A percentile compares a stretch with the other conserved stretches of the same genome.
Evolutionary conservation across 805 yeast genomes (phyloP).

Genomic region (Tetrapisispora fleetii): DNA sequence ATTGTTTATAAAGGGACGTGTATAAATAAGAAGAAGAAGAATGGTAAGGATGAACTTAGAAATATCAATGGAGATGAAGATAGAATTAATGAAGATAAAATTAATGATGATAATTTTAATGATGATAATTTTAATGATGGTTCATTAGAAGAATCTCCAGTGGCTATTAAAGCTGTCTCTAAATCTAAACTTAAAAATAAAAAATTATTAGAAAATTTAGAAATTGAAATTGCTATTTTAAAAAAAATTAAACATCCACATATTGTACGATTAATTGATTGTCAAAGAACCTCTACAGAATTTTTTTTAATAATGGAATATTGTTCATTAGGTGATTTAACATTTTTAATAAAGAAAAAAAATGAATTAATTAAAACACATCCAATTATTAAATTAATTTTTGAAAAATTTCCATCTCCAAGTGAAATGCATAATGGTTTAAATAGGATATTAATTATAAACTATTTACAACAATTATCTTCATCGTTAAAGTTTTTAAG

Average conservation of each 20-base stretch:
- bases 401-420: slow-evolving; percentile 79
- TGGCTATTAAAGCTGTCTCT: slow-evolving; percentile 84
- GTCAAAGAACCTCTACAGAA: slow-evolving; percentile 64
- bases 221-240: slow-evolving; percentile 81
- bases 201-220: slow-evolving; percentile 82
- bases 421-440: slow-evolving; percentile 63
- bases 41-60: slow-evolving; percentile 18
- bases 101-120: slow-evolving; percentile 31
- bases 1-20: slow-evolving; percentile 76
- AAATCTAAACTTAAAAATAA: slow-evolving; percentile 74
- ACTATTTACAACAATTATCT: slow-evolving; percentile 78
- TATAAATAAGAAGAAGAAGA: slow-evolving; percentile 5
- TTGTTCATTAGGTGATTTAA: slow-evolving; percentile 89
- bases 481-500: slow-evolving; percentile 78
- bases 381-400: slow-evolving; percentile 67
- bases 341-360: slow-evolving; percentile 72
- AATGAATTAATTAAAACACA: slow-evolving; percentile 61
- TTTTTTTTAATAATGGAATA: slow-evolving; percentile 93
- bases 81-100: slow-evolving; percentile 4
- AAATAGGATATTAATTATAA: slow-evolving; percentile 66
- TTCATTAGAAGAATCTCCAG: slow-evolving; percentile 30
- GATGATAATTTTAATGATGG: too few relatives aligned
- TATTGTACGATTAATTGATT: slow-evolving; percentile 78
- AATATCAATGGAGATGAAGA: slow-evolving; percentile 2
- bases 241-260: slow-evolving; percentile 88